Percentiles rank a stretch among this genome's conserved stretches.
Conservation (phyloP, 371 early-diverging fungal species). For the Lichtheimia ramosa region DNA sequence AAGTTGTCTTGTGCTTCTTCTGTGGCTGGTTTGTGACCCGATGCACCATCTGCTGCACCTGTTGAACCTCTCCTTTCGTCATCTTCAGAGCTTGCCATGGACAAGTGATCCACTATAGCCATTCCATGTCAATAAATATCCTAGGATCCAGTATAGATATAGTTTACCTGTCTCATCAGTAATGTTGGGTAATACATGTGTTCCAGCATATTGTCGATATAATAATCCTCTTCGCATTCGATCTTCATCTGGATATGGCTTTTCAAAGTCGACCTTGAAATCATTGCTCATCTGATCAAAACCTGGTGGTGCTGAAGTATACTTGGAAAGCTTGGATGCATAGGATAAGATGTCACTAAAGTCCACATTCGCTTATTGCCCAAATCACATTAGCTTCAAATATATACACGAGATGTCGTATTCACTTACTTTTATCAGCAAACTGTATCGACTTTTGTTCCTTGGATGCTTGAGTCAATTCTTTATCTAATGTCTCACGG, state of each 20-base stretch:
- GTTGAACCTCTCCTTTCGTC: slow-evolving; percentile 9
- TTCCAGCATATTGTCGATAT: slow-evolving; percentile 43
- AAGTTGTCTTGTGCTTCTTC: slow-evolving; percentile 42
- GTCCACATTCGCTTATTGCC: slow-evolving; percentile 38
- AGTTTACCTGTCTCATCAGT: slow-evolving; percentile 25
- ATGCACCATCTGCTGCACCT: slow-evolving; percentile 5
- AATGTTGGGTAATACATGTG: slow-evolving; percentile 8
- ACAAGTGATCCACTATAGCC: slow-evolving; percentile 38
- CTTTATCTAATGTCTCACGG: slow-evolving; percentile 29
- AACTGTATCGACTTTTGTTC: slow-evolving; percentile 38
- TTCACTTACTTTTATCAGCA: slow-evolving; percentile 32
- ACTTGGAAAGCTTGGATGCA: slow-evolving; percentile 43
- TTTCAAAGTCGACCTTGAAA: slow-evolving; percentile 46
- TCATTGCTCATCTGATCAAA: slow-evolving; percentile 41
- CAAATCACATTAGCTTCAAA: not conserved
- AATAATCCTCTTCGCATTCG: slow-evolving; percentile 46
- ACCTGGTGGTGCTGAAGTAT: slow-evolving; percentile 51
- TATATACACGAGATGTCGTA: not conserved
- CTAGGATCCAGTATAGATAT: not conserved
- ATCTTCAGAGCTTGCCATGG: slow-evolving; percentile 35
- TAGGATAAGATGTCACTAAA: slow-evolving; percentile 52
- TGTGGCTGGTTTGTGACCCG: slow-evolving; percentile 9
- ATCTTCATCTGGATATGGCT: slow-evolving; percentile 57
- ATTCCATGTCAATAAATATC: not conserved
- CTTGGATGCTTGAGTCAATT: slow-evolving; percentile 29